Evolutionary conservation across 495 filamentous ascomycete genomes (phyloP).

Genomic region (Talaromyces stipitatus): DNA sequence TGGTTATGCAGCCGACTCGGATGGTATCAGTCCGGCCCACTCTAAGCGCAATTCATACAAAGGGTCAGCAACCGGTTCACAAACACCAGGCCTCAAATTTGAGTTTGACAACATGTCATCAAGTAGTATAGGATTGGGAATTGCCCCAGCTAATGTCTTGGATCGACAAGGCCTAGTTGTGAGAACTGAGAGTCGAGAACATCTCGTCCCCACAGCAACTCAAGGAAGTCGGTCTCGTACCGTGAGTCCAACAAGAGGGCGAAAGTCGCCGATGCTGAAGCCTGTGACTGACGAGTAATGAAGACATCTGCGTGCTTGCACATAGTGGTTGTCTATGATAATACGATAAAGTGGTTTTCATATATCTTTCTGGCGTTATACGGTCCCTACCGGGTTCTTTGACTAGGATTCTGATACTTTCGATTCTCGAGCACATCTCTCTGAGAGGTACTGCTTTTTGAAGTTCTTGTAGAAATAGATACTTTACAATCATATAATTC

Average conservation of each 20-base stretch:
- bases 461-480: neutral
- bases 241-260: slow-evolving; percentile 36
- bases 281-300: slow-evolving; percentile 30
- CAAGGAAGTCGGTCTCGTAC: slow-evolving; percentile 39
- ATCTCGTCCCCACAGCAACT: slow-evolving; percentile 41
- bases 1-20: slow-evolving; percentile 24
- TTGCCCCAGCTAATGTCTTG: slow-evolving; percentile 42
- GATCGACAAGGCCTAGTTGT: slow-evolving; percentile 68
- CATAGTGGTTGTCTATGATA: neutral
- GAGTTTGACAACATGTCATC: slow-evolving; percentile 48
- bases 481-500: neutral
- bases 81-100: slow-evolving; percentile 45
- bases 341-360: neutral
- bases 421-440: neutral
- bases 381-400: neutral
- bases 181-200: slow-evolving; percentile 75
- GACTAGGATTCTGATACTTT: neutral
- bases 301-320: neutral
- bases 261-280: slow-evolving; percentile 35
- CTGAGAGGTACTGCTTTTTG: neutral
- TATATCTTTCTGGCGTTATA: neutral
- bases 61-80: slow-evolving; percentile 19
- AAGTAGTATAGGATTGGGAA: slow-evolving; percentile 41
- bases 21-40: slow-evolving; percentile 19
- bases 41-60: slow-evolving; percentile 33